Evolutionary conservation across 208 protist genomes (phyloP).

Genomic region (Strigomonas culicis): DNA sequence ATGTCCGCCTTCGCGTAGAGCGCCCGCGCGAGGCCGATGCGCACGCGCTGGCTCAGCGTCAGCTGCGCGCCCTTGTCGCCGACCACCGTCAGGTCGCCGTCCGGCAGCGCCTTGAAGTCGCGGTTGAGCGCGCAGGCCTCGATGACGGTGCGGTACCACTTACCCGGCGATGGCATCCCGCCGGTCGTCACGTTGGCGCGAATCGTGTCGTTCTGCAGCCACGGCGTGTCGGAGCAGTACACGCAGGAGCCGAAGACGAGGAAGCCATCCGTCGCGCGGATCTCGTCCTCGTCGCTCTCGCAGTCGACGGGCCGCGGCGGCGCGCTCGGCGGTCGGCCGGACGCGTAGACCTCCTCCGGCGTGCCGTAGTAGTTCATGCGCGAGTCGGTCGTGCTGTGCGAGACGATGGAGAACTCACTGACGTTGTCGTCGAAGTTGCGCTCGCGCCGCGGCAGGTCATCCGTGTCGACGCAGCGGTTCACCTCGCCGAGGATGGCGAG

Average conservation of each 20-base stretch:
- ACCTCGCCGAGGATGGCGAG: slow-evolving; percentile 79
- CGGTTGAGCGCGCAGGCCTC: slow-evolving; percentile 57
- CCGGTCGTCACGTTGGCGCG: slow-evolving; percentile 91
- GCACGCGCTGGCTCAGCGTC: slow-evolving; percentile 67
- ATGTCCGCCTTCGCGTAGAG: slow-evolving; percentile 78
- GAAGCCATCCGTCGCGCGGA: slow-evolving; percentile 42
- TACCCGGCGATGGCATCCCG: slow-evolving; percentile 20
- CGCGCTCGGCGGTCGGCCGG: not conserved
- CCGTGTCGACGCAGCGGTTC: slow-evolving; percentile 32
- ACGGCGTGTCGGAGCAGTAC: slow-evolving; percentile 81
- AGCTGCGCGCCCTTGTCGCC: slow-evolving; percentile 70
- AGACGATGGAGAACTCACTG: slow-evolving; percentile 31
- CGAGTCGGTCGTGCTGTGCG: slow-evolving; percentile 13
- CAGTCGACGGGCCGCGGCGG: slow-evolving; percentile 4
- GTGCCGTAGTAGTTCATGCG: slow-evolving; percentile 12
- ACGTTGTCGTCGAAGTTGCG: slow-evolving; percentile 17
- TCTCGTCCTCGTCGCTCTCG: slow-evolving; percentile 10
- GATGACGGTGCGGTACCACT: slow-evolving; percentile 66
- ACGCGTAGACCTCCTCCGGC: slow-evolving; percentile 2
- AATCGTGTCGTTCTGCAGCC: slow-evolving; percentile 90
- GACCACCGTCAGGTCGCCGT: slow-evolving; percentile 85
- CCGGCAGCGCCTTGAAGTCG: slow-evolving; percentile 71
- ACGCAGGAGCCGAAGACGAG: slow-evolving; percentile 58
- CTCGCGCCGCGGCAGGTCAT: slow-evolving; percentile 5
- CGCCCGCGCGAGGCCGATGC: slow-evolving; percentile 76